phyloP scores from a whole-genome alignment of 352 stramenopile species.

The Pythium utonaiense region DNA sequence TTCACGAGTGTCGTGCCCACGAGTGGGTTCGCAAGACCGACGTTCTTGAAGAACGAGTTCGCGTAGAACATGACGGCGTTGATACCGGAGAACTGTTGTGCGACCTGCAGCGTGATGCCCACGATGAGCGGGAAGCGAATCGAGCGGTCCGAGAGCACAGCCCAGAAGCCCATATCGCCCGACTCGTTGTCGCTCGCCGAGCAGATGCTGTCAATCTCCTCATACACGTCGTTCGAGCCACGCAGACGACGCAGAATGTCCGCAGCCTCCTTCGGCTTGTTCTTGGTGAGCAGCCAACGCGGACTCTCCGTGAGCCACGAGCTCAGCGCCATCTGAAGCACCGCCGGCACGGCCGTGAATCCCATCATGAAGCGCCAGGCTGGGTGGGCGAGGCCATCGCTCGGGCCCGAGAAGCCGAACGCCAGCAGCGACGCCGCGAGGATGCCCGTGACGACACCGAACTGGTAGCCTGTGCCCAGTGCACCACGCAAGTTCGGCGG shows the following conservation, averaged over 20 bases:
- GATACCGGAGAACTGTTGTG: conserved; percentile 42
- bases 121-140: conserved; percentile 41
- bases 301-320: conserved; percentile 37
- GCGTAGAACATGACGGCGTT: conserved; percentile 55
- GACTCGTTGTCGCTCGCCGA: conserved; percentile 46
- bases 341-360: conserved; percentile 35
- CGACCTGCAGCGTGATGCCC: conserved; percentile 34
- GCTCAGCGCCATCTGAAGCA: conserved; percentile 39
- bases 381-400: conserved; percentile 30
- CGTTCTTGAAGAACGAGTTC: conserved; percentile 42
- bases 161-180: conserved; percentile 39
- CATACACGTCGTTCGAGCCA: conserved; percentile 43
- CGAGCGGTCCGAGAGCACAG: conserved; percentile 32
- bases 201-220: conserved; percentile 50
- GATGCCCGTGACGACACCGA: conserved; percentile 41
- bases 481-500: conserved; percentile 40
- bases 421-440: conserved; percentile 36
- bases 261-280: conserved; percentile 40
- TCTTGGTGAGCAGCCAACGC: conserved; percentile 43
- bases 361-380: conserved; percentile 44
- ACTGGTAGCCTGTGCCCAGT: conserved; percentile 42
- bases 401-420: conserved; percentile 34
- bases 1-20: conserved; percentile 36
- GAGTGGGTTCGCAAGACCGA: conserved; percentile 34
- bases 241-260: conserved; percentile 42